A percentile compares a stretch with the other conserved stretches of the same genome.
These are phyloP conservation scores for Trichoderma koningiopsis DNA, from an alignment of 2,329 filamentous ascomycete genomes.

Conservation along the genomic window DNA sequence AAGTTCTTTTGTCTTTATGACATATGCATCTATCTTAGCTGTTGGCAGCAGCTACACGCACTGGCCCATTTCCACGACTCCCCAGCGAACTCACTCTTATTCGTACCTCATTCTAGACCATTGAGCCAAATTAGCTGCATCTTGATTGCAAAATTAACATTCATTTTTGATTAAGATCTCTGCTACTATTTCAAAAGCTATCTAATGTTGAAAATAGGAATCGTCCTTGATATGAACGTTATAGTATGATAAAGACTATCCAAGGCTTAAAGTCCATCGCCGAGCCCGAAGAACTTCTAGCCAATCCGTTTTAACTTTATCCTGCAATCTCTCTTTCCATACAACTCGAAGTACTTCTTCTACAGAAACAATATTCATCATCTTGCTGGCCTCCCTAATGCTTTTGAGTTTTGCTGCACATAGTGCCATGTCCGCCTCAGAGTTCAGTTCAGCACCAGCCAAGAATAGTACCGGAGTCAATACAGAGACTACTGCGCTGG, in stretches of 20 bases:
- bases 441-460: background rate
- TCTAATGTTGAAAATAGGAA: too few relatives aligned
- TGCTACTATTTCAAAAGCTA: too few relatives aligned
- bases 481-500: background rate
- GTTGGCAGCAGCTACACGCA: too few relatives aligned
- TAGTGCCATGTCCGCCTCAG: background rate
- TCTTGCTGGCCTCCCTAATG: background rate
- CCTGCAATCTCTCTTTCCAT: background rate
- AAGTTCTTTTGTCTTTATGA: too few relatives aligned
- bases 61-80: too few relatives aligned
- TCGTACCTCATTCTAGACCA: too few relatives aligned
- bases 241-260: background rate
- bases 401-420: conserved; percentile 2
- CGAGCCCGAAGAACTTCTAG: background rate
- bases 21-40: too few relatives aligned
- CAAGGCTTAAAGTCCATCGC: background rate
- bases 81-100: too few relatives aligned
- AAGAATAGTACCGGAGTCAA: background rate
- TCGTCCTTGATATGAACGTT: too few relatives aligned
- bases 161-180: too few relatives aligned
- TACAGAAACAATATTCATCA: background rate
- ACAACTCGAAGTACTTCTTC: conserved; percentile 7
- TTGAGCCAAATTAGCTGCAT: too few relatives aligned
- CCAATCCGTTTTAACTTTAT: background rate
- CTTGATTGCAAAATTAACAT: too few relatives aligned